Evolutionary conservation across 2,329 filamentous ascomycete genomes (phyloP).

Genomic region (Emergomyces pasteurianus): DNA sequence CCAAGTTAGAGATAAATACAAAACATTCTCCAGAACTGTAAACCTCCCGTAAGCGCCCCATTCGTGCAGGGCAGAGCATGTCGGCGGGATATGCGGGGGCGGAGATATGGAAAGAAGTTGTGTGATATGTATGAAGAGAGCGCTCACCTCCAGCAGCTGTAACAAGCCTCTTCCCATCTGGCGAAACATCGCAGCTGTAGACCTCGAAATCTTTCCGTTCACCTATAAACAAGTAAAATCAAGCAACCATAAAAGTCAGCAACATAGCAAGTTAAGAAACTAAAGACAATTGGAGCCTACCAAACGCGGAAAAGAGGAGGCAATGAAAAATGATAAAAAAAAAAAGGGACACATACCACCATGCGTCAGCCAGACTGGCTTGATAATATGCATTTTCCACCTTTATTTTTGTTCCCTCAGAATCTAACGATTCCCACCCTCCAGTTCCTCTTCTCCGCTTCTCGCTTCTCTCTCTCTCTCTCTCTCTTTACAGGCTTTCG

Average conservation of each 20-base stretch:
- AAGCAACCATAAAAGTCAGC: not conserved
- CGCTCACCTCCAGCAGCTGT: constrained; percentile 79
- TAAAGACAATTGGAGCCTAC: not conserved
- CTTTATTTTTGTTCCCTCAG: not conserved
- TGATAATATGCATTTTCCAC: constrained; percentile 68
- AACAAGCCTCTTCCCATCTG: constrained; percentile 80
- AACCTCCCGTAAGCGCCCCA: not conserved
- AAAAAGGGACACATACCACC: constrained; percentile 50
- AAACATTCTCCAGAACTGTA: not conserved
- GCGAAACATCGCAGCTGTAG: constrained; percentile 94
- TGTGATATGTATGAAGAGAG: not conserved
- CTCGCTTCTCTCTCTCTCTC: too few species aligned
- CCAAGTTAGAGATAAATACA: constrained; percentile 11
- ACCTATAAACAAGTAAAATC: constrained; percentile 38
- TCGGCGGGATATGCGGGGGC: not conserved
- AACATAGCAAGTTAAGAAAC: not conserved
- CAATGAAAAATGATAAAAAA: not conserved
- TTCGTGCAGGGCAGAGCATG: not conserved
- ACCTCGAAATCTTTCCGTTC: constrained; percentile 98
- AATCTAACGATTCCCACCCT: not conserved
- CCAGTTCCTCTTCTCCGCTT: not conserved
- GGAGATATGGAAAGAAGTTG: not conserved
- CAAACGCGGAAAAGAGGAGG: not conserved
- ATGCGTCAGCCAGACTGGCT: constrained; percentile 91
- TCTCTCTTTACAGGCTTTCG: not conserved